Conservation (phyloP, 306 rosid species). For the Dryas alaskensis region DNA sequence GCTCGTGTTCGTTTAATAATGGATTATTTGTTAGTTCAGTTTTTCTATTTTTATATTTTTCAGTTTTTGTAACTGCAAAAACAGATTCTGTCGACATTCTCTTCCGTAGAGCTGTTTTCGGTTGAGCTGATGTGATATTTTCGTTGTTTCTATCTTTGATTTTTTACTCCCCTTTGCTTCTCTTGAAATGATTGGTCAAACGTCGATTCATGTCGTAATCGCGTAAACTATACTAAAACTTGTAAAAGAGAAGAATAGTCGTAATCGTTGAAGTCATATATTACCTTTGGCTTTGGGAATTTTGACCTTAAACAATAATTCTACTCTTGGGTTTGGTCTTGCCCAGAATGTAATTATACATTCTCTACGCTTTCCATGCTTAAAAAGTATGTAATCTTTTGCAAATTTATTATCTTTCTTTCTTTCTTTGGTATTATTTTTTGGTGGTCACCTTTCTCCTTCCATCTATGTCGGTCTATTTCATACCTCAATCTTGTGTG, state of each 20-base stretch:
- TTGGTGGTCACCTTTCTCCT: conserved; percentile 6
- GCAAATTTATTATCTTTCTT: neutral
- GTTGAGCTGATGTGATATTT: conserved; percentile 66
- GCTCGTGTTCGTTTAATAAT: neutral
- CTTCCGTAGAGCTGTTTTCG: conserved; percentile 34
- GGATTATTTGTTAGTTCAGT: conserved; percentile 19
- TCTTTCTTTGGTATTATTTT: neutral
- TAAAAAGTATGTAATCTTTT: conserved; percentile 8
- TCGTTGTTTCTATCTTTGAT: conserved; percentile 48
- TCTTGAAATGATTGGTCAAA: conserved; percentile 21
- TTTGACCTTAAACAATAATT: conserved; percentile 16
- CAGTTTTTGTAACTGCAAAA: conserved; percentile 33
- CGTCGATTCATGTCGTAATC: conserved; percentile 40
- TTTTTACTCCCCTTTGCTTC: conserved; percentile 21
- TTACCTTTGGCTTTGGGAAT: conserved; percentile 19
- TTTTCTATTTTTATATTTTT: conserved; percentile 15
- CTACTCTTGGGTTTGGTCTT: conserved; percentile 4
- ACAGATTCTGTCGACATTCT: conserved; percentile 31
- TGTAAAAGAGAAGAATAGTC: conserved; percentile 18
- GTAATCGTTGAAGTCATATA: conserved; percentile 25
- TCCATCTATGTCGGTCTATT: conserved; percentile 36
- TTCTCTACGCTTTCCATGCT: conserved; percentile 8
- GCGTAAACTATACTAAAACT: conserved; percentile 32
- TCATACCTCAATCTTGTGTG: conserved; percentile 36
- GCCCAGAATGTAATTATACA: conserved; percentile 5